These are phyloP conservation scores for Suillus subalutaceus DNA, from an alignment of 768 basidiomycete genomes.

Conservation along the genomic window DNA sequence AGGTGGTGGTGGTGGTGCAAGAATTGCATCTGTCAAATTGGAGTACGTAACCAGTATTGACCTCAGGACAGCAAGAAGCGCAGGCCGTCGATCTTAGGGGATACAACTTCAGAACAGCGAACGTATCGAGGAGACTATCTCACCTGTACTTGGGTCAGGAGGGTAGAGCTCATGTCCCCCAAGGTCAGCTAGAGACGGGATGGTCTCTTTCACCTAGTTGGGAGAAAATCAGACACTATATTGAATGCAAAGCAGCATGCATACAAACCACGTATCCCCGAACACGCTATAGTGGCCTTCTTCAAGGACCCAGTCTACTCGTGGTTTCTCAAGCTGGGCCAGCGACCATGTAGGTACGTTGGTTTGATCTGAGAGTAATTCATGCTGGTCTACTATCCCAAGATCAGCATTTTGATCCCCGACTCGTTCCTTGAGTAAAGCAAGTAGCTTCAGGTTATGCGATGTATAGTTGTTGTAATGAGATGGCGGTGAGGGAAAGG, in stretches of 20 bases:
- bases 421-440: slow-evolving; percentile 58
- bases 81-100: slow-evolving; percentile 71
- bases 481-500: slow-evolving; percentile 88
- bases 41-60: slow-evolving; percentile 85
- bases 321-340: slow-evolving; percentile 77
- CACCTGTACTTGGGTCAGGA: slow-evolving; percentile 68
- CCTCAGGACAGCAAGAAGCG: slow-evolving; percentile 68
- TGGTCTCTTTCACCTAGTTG: slow-evolving; percentile 75
- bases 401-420: slow-evolving; percentile 39
- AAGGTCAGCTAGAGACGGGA: slow-evolving; percentile 78
- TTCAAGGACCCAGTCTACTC: slow-evolving; percentile 89
- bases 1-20: slow-evolving; percentile 62
- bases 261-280: slow-evolving; percentile 90
- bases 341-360: slow-evolving; percentile 83
- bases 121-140: slow-evolving; percentile 17
- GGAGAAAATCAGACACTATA: slow-evolving; percentile 18
- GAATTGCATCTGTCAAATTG: slow-evolving; percentile 65
- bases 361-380: slow-evolving; percentile 66
- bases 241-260: slow-evolving; percentile 30
- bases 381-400: slow-evolving; percentile 54
- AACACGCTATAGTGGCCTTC: slow-evolving; percentile 82
- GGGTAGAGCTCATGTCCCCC: slow-evolving; percentile 86
- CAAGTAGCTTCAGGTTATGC: slow-evolving; percentile 71
- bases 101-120: slow-evolving; percentile 14
- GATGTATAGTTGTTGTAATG: slow-evolving; percentile 79